phyloP scores from a whole-genome alignment of 148 eudicot species.

The Camellia sinensis region DNA sequence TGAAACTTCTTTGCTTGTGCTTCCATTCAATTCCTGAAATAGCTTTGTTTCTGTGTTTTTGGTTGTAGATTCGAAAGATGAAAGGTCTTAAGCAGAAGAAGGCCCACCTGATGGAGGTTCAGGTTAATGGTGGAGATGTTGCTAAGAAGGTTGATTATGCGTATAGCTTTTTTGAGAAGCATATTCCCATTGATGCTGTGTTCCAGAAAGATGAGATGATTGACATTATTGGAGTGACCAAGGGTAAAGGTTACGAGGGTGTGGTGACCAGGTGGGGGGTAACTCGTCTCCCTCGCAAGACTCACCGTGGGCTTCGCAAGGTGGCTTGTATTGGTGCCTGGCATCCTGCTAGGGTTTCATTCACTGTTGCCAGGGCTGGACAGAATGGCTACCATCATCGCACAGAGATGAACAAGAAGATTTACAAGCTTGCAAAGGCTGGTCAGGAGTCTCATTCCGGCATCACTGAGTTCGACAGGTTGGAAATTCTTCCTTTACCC shows the following conservation, averaged over 20 bases:
- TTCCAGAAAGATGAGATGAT: conserved; percentile 55
- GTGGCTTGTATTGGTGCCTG: conserved; percentile 54
- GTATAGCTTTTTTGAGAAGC: conserved; percentile 39
- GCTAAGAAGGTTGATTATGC: conserved; percentile 43
- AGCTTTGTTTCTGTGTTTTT: not conserved
- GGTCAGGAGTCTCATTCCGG: conserved; percentile 45
- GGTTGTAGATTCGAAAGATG: conserved; percentile 38
- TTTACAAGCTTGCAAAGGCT: conserved; percentile 44
- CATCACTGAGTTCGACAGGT: conserved; percentile 49
- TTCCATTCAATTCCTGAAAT: not conserved
- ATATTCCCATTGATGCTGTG: conserved; percentile 44
- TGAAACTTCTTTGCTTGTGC: not conserved
- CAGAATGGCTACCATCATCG: conserved; percentile 51
- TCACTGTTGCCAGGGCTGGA: conserved; percentile 50
- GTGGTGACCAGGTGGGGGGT: conserved; percentile 54
- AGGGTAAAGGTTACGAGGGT: conserved; percentile 51
- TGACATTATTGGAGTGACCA: conserved; percentile 49
- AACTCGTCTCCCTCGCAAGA: conserved; percentile 46
- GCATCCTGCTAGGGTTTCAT: conserved; percentile 55
- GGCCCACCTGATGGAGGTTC: conserved; percentile 49
- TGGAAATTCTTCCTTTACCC: not conserved
- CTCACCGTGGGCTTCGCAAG: conserved; percentile 52
- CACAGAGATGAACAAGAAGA: conserved; percentile 48
- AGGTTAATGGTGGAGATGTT: conserved; percentile 40
- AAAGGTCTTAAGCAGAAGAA: conserved; percentile 50